Evolutionary conservation across 2,329 filamentous ascomycete species (phyloP).

Genomic region (Colletotrichum karsti): DNA sequence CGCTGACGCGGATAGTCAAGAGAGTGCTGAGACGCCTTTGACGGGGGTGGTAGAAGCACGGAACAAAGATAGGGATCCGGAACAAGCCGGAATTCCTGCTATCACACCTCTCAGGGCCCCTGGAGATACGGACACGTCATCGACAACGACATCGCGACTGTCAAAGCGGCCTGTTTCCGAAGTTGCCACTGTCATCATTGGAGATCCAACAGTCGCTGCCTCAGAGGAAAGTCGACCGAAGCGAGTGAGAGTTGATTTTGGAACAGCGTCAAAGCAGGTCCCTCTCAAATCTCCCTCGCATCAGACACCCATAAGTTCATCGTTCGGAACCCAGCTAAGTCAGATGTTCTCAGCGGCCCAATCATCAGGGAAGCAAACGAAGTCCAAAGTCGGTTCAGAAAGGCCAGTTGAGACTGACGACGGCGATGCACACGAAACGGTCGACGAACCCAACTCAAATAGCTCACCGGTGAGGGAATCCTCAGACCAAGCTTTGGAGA

Average conservation of each 20-base stretch:
- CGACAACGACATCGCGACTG: conserved; percentile 6
- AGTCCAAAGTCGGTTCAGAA: not conserved
- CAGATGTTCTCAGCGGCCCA: conserved; percentile 51
- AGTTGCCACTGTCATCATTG: conserved; percentile 79
- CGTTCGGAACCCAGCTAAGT: conserved; percentile 52
- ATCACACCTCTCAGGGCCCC: conserved; percentile 7
- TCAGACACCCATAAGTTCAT: conserved; percentile 35
- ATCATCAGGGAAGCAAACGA: conserved; percentile 19
- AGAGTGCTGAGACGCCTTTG: conserved; percentile 21
- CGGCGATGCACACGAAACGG: not conserved
- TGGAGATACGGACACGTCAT: not conserved
- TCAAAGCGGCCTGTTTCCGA: conserved; percentile 67
- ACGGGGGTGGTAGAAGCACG: not conserved
- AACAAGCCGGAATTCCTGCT: conserved; percentile 32
- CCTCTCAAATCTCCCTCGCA: not conserved
- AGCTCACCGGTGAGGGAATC: no score
- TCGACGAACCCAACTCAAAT: not conserved
- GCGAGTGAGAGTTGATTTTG: not conserved
- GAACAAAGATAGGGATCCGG: not conserved
- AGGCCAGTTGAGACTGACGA: not conserved
- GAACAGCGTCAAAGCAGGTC: not conserved
- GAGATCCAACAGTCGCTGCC: conserved; percentile 71
- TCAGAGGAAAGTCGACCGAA: conserved; percentile 68
- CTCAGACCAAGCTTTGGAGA: not conserved
- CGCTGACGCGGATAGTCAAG: conserved; percentile 37